Evolutionary conservation across 1,284 basidiomycete species (phyloP), one percentile per base, ranked within the genome.

Genomic region (Fomes fomentarius): DNA sequence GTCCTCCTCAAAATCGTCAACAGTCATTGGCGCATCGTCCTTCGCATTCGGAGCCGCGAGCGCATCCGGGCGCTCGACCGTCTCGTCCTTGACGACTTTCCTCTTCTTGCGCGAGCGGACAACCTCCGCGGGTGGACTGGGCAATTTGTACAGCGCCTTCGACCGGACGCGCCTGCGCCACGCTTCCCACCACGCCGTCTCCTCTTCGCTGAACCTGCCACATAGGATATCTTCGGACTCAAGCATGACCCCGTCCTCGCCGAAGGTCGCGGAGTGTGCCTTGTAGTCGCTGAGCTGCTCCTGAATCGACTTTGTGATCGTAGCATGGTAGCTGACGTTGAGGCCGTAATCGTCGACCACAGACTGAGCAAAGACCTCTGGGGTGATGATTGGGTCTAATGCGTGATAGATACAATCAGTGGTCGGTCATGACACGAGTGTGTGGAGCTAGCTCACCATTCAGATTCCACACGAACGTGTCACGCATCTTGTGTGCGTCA

Each of bases 401-500:
- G 25, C 50, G 33, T 14, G 25, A 10, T 26, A 54, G 40, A 31
- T 31, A 15, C 30, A n/a, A 7, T 45, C n/a, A 31, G 21, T 2
- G 11, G 38, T 24, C 11, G 12, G 38, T 17, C 9, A 7, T 24
- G 2, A 41, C 25, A 47, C 15, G 25, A 37, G 22, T 11, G n/a
- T 4, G 9, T 26, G 35, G 14, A 15, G n/a, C n/a, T 1, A 12
- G 74, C 82, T 48, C 56, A 94, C 94, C 94, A 63, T 91, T 89
- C 48, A 96, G 75, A 68, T 99, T 98, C 96, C 96, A 99, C 31
- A 96, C 85, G 71, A 99, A 98, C 0, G 96, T 96, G 70, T 99
- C 96, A 34, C 94, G 85, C 78, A 98, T 86, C 72, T 91, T 93
- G 69, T 91, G 89, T 67, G 93, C 91, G 54, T 91, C 89, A 50